A percentile compares a stretch with the other conserved stretches of the same genome.
These are phyloP conservation scores for Polyporus arcularius DNA, from an alignment of 768 basidiomycete genomes.

Conservation along the genomic window DNA sequence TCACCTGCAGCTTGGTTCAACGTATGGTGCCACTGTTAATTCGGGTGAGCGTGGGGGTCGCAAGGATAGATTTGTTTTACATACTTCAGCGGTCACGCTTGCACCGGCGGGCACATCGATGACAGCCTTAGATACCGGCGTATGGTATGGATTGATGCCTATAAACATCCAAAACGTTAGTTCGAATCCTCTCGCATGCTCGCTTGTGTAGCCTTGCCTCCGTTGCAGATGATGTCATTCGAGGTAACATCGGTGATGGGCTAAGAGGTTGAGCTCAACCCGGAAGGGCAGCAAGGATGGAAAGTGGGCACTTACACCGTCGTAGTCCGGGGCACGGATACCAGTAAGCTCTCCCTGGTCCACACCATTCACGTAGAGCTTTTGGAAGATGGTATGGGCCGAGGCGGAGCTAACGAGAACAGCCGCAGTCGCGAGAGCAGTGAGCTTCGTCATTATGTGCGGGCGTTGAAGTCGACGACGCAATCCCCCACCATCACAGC, in stretches of 20 bases:
- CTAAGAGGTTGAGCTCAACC: constrained; percentile 26
- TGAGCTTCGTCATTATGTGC: background rate
- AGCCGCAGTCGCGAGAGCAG: background rate
- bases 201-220: constrained; percentile 25
- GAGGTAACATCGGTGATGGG: constrained; percentile 58
- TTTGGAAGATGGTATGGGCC: constrained; percentile 57
- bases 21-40: constrained; percentile 12
- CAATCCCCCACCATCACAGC: no score
- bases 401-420: constrained; percentile 23
- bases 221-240: constrained; percentile 58
- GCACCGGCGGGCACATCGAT: constrained; percentile 57
- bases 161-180: no score
- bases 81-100: constrained; percentile 43
- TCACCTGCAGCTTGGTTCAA: constrained; percentile 35
- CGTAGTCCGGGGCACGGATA: constrained; percentile 49
- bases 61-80: background rate
- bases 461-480: no score
- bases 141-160: constrained; percentile 52
- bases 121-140: constrained; percentile 44
- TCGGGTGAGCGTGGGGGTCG: no score
- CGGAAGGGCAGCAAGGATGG: background rate
- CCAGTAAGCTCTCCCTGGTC: constrained; percentile 46
- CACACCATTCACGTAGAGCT: constrained; percentile 56
- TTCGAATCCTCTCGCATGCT: background rate
- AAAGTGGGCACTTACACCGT: constrained; percentile 39